Evolutionary conservation across 2,329 filamentous ascomycete species (phyloP).

Genomic region (Pseudohalonectria lignicola): DNA sequence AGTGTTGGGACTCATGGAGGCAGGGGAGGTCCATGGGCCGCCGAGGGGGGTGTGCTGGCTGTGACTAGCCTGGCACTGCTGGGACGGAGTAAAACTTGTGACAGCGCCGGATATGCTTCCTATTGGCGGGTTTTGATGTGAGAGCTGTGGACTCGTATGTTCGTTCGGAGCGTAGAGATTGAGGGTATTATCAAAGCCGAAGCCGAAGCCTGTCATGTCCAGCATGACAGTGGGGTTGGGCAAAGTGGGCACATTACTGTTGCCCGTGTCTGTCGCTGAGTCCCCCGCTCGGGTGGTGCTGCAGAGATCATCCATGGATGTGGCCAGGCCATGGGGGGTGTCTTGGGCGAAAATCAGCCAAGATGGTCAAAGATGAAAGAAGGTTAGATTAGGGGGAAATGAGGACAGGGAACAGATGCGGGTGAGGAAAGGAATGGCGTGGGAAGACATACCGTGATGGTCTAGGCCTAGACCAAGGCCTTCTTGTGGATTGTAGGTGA

Average conservation of each 20-base stretch:
- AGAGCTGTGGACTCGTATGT: background rate
- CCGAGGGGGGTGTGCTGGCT: background rate
- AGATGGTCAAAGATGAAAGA: background rate
- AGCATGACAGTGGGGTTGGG: constrained; percentile 12
- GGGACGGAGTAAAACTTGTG: background rate
- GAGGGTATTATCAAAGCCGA: constrained; percentile 21
- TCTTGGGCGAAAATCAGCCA: background rate
- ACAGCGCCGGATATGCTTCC: background rate
- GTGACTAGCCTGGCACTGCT: background rate
- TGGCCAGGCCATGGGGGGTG: background rate
- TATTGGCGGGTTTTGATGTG: background rate
- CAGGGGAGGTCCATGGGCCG: background rate
- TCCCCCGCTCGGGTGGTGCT: background rate
- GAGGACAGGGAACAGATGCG: background rate
- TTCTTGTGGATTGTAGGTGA: too few species aligned
- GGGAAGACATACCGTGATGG: background rate
- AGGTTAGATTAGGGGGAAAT: background rate
- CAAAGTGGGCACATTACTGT: too few species aligned
- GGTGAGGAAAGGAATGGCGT: background rate
- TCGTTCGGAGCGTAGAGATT: constrained; percentile 13
- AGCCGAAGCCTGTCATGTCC: constrained; percentile 21
- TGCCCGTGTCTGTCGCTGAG: too few species aligned
- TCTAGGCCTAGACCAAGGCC: too few species aligned
- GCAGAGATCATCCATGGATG: background rate
- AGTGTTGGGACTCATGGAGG: background rate